Base-by-base conservation (phyloP, 2,329 filamentous ascomycete genomes). In the Pezicula radicicola region DNA sequence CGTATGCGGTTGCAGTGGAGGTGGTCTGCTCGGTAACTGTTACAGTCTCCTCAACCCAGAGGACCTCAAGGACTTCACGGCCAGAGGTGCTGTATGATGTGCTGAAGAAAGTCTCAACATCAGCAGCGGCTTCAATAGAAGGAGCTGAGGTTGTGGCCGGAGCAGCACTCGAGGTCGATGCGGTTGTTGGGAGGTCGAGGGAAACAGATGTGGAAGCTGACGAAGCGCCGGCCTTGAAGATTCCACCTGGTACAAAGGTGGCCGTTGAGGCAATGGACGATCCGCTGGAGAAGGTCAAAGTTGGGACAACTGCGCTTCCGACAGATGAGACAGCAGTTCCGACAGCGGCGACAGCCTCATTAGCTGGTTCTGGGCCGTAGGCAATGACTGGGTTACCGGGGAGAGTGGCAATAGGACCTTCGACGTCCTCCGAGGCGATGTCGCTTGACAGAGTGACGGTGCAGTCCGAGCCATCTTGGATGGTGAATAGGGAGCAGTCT, bases 401-500 rank as follows among this genome's bases (percentile, higher is more conserved):
- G 18, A 96, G 79, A 41, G 76, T 73, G 12, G 74, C 66, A 1
- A 63, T 37, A 6, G 80, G 74, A 9, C 82, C 79, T 2, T 68
- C 60, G 47, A 82, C 78, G 61, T 91, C 71, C 55, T 95, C 90
- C 8, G 73, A 56, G 1, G 68, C 64, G 18, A 94, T 67, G 0
- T 64, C 59, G 0, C 69, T 55, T 3, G 88, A 87, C 1, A 85
- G 55, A 67, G 65, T 89, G 64, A 93, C 79, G 47, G 76, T 74
- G 74, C 91, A 96, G 52, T 80, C 74, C 0, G 70, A 68, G 25
- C 83, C 76, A 48, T 70, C 70, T 66, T 92, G 84, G 50, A 95
- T 74, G 48, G 77, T 73, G 71, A 97, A 96, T 28, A 94, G 60
- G 1, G 81, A 72, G 72, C 92, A 97, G 68, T 92, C 90, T 41